Base-by-base conservation (phyloP, 2,329 filamentous ascomycete species). In the Fusarium foetens region DNA sequence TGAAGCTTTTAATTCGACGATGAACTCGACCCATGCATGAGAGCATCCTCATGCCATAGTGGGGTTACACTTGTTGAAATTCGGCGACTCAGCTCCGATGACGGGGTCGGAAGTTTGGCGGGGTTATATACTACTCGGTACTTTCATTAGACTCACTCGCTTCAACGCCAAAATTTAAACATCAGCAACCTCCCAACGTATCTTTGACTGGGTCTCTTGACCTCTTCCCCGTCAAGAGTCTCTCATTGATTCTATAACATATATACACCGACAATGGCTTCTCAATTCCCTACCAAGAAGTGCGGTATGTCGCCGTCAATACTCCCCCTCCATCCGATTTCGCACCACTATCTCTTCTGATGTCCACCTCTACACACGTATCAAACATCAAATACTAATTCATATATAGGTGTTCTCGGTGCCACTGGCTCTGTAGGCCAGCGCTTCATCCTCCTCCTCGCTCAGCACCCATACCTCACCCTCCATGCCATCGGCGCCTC, bases 381-480 rank as follows among this genome's bases (percentile, higher is more conserved):
- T 48, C 14, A 31, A 67, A 42, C n/a, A 38, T 25, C 23, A 12
- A 33, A 25, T 33, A 25, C 70, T 76, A 58, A 76, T 45, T n/a
- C 16, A 42, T 42, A 12, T 36, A 12, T 73, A 91, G 89, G 89
- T 80, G 94, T 98, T 64, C 89, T 98, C 63, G 95, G 95, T 77
- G 94, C 92, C 83, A 98, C 95, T 36, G 96, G 96, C 79, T 97
- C 94, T 39, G 95, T 98, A 19, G 95, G 95, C 77, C 94, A 97
- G 84, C 91, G 96, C 78, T 98, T 98, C 83, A 96, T 98, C 80
- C 91, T 98, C 38, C 90, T 98, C 58, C 92, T 98, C 71, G 91
- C 93, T 48, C 88, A 94, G 60, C 95, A 98, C 84, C 95, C 95
- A 21, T 89, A 93, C 82, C 93, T 98, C 78, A 90, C 90, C 72